These are phyloP conservation scores for Arthrobotrys sphaeroides DNA, from an alignment of 2,329 filamentous ascomycete species.

Conservation along the genomic window DNA sequence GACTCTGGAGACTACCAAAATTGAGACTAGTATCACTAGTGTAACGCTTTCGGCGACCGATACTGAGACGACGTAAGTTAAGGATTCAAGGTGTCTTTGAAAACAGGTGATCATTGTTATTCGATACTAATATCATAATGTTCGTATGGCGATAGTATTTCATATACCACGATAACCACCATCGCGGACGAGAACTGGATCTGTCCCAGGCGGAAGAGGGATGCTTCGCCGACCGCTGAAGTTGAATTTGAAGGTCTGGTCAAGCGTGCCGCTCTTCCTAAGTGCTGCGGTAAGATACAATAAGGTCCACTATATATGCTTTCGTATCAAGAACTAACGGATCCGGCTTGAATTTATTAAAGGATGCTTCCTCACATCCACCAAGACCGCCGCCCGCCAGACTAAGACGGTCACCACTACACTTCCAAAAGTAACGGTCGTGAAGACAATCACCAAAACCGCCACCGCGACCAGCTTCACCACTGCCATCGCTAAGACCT, in stretches of 20 bases:
- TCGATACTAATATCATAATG: not conserved
- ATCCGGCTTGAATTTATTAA: not conserved
- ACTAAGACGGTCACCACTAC: constrained; percentile 36
- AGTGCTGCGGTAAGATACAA: constrained; percentile 38
- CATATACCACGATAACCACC: not conserved
- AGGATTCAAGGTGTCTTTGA: not conserved
- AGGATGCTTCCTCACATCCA: constrained; percentile 44
- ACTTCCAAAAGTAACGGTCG: constrained; percentile 16
- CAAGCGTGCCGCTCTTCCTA: constrained; percentile 23
- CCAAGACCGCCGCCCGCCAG: constrained; percentile 13
- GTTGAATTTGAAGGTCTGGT: not conserved
- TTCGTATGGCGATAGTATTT: constrained; percentile 3
- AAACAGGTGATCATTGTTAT: not conserved
- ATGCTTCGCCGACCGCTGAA: not conserved
- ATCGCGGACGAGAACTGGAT: not conserved
- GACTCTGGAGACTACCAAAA: not conserved
- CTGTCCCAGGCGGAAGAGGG: not conserved
- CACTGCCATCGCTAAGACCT: not conserved
- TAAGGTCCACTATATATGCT: not conserved
- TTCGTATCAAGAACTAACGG: not conserved
- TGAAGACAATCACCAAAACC: constrained; percentile 17
- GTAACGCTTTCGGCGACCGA: constrained; percentile 4
- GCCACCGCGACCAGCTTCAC: not conserved
- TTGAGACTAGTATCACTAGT: not conserved
- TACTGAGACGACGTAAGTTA: constrained; percentile 6